phyloP scores from a whole-genome alignment of 192 early-diverging fungal genomes.

The Irineochytrium annulatum region DNA sequence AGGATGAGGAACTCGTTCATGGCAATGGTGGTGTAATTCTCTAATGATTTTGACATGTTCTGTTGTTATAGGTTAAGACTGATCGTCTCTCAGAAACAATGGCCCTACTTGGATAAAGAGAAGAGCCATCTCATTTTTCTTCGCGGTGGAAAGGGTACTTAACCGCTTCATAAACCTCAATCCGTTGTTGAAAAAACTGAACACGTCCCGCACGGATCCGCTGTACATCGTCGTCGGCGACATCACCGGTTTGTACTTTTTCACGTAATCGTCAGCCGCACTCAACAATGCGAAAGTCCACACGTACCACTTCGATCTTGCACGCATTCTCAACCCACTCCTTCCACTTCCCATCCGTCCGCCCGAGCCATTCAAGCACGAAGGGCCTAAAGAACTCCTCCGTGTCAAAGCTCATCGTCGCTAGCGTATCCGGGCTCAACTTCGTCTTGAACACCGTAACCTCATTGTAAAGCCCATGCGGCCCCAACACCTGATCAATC shows the following conservation, averaged over 20 bases:
- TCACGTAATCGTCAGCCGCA: not conserved
- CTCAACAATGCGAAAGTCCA: not conserved
- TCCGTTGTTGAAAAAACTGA: constrained; percentile 71
- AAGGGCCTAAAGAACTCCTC: constrained; percentile 68
- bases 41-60: constrained; percentile 12
- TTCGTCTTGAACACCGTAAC: constrained; percentile 11
- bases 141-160: constrained; percentile 57
- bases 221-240: constrained; percentile 56
- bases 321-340: constrained; percentile 70
- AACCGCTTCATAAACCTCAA: constrained; percentile 66
- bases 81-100: constrained; percentile 6
- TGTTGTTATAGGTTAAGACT: not conserved
- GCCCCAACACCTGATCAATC: constrained; percentile 18
- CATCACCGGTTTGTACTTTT: constrained; percentile 40
- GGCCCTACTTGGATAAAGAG: constrained; percentile 59
- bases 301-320: constrained; percentile 58
- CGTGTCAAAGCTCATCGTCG: constrained; percentile 57
- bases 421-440: constrained; percentile 8
- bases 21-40: not conserved
- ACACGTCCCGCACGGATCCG: constrained; percentile 74
- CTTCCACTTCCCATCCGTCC: constrained; percentile 56
- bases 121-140: constrained; percentile 58
- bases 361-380: constrained; percentile 63
- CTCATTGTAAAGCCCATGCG: constrained; percentile 10
- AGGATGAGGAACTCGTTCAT: too few species aligned